Base-by-base conservation (phyloP, 345 rosid genomes). In the Rhizophora mangle region DNA sequence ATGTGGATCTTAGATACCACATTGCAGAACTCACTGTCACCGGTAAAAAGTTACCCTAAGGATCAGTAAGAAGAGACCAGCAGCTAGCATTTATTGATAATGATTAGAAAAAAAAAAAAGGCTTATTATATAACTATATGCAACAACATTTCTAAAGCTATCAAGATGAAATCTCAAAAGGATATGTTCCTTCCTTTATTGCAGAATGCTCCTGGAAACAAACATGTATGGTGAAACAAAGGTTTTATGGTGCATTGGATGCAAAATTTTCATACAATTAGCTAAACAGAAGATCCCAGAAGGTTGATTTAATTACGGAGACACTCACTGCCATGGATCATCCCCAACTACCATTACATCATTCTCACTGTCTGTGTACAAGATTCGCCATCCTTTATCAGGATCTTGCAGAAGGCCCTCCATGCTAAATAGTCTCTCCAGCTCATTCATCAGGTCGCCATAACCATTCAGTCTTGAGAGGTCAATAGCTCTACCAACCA, bases 291-390 rank as follows among this genome's bases (percentile, higher is more conserved):
- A 18, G 43, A 57, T 60, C 37, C 19, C 47, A 66, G 46, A 51
- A 39, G 21, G 37, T 27, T 30, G 46, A 69, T 46, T 62, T 59
- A 1, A 65, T 6, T 39, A 27, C 13, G 21, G 51, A 55, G 71
- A 74, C 24, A 83, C 97, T 85, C 86, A 94, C 98, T 80, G 95
- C 98, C 98, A 94, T 26, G 96, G 94, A 55, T 88, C 96, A 69
- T 94, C 97, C 0, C 98, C 98, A 34, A 91, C 96, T 18, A 88
- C 96, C 97, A 91, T 91, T 76, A 89, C 82, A 80, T 91, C 98
- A 55, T 86, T 89, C 81, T 91, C 97, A 46, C 96, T 85, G 82
- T 91, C 97, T 0, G 95, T 94, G 78, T 88, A 94, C 76, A 94
- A 78, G 72, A 94, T 79, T 73, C 75, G 83, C 98, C 98, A 94